phyloP scores from a whole-genome alignment of 192 early-diverging fungal species.

The Geranomyces michiganensis region DNA sequence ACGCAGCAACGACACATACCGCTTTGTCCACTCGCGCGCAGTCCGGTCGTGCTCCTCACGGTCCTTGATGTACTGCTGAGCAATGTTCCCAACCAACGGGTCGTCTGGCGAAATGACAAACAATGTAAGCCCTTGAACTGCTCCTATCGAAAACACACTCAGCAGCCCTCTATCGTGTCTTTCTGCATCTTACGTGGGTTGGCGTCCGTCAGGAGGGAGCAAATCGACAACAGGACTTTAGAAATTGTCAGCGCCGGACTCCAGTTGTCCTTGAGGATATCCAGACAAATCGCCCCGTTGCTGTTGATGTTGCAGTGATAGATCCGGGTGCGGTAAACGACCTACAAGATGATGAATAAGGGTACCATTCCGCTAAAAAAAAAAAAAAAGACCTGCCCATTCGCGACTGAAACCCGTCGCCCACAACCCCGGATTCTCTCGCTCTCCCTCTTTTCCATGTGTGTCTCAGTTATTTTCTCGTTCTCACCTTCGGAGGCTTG shows the following conservation, averaged over 20 bases:
- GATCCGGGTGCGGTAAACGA: conserved; percentile 94
- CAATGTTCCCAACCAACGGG: conserved; percentile 97
- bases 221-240: conserved; percentile 96
- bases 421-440: no score
- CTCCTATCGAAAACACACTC: no score
- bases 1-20: background rate
- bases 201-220: conserved; percentile 97
- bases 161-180: no score
- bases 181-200: conserved; percentile 55
- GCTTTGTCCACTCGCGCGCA: conserved; percentile 86
- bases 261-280: conserved; percentile 99
- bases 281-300: conserved; percentile 97
- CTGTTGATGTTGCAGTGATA: conserved; percentile 99
- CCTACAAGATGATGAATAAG: conserved; percentile 56
- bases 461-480: no score
- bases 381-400: background rate
- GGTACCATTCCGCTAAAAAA: no score
- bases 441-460: no score
- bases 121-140: no score
- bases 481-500: conserved; percentile 91
- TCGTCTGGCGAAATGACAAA: conserved; percentile 61
- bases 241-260: conserved; percentile 97
- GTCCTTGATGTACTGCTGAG: conserved; percentile 97
- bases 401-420: background rate
- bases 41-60: conserved; percentile 81